Conservation (phyloP, 2,329 filamentous ascomycete genomes). For the Cercospora sesami region DNA sequence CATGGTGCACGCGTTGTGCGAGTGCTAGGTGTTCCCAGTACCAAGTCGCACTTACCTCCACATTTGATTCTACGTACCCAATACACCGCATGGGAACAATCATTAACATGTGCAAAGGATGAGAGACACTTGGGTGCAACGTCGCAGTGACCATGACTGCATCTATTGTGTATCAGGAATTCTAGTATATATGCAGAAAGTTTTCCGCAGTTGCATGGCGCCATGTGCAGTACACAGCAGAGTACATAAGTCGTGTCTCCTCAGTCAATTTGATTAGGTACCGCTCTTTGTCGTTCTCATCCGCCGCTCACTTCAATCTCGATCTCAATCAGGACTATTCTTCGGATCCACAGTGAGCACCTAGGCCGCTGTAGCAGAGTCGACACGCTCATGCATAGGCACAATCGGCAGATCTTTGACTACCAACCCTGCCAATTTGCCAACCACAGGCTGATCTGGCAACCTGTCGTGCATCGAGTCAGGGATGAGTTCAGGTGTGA, state of each 20-base stretch:
- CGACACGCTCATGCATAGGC: constrained; percentile 40
- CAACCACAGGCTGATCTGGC: constrained; percentile 14
- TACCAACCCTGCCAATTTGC: constrained; percentile 32
- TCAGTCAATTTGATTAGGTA: not conserved
- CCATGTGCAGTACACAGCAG: not conserved
- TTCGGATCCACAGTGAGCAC: constrained; percentile 13
- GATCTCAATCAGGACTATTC: not conserved
- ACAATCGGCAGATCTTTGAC: constrained; percentile 36
- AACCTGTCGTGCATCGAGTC: constrained; percentile 41
- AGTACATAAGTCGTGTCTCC: not conserved
- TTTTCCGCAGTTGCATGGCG: not conserved
- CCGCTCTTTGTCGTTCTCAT: not conserved
- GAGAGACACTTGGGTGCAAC: not conserved
- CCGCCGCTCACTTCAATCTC: not conserved
- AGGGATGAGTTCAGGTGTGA: constrained; percentile 40
- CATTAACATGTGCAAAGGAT: not conserved
- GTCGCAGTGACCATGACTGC: not conserved
- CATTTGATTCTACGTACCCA: not conserved
- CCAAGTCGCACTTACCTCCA: not conserved
- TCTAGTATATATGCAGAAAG: not conserved
- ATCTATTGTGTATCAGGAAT: not conserved
- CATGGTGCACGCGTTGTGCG: not conserved
- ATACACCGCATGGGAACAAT: not conserved
- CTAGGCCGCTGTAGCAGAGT: constrained; percentile 25
- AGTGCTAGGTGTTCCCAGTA: not conserved